Evolutionary conservation across 495 filamentous ascomycete species (phyloP), one percentile per base, ranked within the genome.

Genomic region (Penicillium argentinense): DNA sequence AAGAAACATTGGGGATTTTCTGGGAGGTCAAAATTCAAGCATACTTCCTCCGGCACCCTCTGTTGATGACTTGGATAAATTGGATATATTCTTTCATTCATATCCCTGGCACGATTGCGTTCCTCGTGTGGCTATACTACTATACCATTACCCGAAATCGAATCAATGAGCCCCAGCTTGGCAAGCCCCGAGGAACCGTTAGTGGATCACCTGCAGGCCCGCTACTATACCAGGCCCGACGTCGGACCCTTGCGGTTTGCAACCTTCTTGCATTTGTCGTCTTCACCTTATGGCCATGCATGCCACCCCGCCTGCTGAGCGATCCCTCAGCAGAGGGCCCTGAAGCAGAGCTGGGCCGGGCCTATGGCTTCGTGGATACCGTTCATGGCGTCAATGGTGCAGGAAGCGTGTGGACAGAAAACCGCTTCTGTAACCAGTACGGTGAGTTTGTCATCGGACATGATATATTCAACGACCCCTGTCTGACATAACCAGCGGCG

Each of bases 1-100:
- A 85, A 58, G 54, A 83, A 51, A 40, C 42, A 0, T 57, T 84
- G 12, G 72, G 75, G 2, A 70, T 84, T 8, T 84, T 82, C 49
- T 81, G 74, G 69, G 81, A 83, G 48, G 54, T 71, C 25, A 47
- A 54, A 21, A 72, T 84, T 18, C 82, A 85, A 60, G 51, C 60
- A 17, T 77, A 69, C 64, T 83, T 84, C 49, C 66, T 83, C 30
- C 37, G 53, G 16, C 68, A 70, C 39, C 48, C 66, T 12, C 38
- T 53, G n/a, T 45, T 67, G 13, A 76, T 78, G 75, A 64, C 41
- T 11, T 73, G 64, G 66, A 71, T 69, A 53, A 90, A 91, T 55
- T 74, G 81, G 58, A 77, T 79, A 11, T 90, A 90, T 59, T 88
- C 84, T 1, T 89, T 89, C 54, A 88, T 91, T 52, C 87, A 91